Evolutionary conservation across 495 filamentous ascomycete species (phyloP), one percentile per base, ranked within the genome.

Genomic region (Recurvomyces mirabilis): DNA sequence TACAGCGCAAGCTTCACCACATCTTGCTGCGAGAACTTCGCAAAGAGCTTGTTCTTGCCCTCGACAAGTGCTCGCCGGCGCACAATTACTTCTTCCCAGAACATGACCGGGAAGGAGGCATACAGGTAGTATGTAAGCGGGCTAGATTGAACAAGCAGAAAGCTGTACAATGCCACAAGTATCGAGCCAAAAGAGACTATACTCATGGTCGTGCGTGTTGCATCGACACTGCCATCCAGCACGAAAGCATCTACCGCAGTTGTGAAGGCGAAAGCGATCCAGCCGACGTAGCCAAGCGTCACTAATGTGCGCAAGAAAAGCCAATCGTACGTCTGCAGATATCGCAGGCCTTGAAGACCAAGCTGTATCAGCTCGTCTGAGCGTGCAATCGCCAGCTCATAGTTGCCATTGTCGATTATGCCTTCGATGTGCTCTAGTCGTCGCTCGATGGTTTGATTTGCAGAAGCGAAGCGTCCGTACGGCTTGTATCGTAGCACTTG

Each of bases 261-360:
- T 3, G 87, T 93, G 38, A 94, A 68, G 0, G 93, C 85, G 67
- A 89, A 99, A 12, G 84, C 81, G 52, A 99, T 93, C 89, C 89
- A 99, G 18, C 93, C 91, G 19, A 95, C 63, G 58, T 95, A 99
- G 15, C 93, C 93, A n/a, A 79, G 58, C 11, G 93, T 93, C 25
- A 99, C 83, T 26, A 96, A 72, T n/a, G 81, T 81, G 38, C 93
- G 73, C 25, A 99, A 62, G 66, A 99, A 96, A n/a, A 96, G 71
- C 93, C 93, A 99, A 64, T 99, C 91, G 52, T 86, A 86, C 0
- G 86, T 96, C 60, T 99, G 93, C 22, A 96, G 72, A 58, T 99
- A 99, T 30, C 91, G 75, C 30, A 99, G 69, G 18, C 93, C 93
- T 43, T 85, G 77, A 1, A 96, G 71, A 4, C 80, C 84, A 14